Conservation (phyloP, 2,329 filamentous ascomycete genomes). For the Ophiocordyceps australis region DNA sequence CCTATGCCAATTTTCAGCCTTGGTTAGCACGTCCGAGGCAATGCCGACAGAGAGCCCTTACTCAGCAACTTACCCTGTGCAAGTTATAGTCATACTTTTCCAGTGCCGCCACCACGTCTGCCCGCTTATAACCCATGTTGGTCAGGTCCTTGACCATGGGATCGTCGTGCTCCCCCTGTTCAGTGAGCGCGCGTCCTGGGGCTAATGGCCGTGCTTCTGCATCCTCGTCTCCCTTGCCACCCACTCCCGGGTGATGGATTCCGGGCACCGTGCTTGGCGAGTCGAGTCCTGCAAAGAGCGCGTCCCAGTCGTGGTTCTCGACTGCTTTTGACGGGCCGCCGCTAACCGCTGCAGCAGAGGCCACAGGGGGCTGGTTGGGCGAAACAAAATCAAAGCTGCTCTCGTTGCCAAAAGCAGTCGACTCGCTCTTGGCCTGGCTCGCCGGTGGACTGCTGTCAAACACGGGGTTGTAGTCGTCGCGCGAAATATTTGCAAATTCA, state of each 20-base stretch:
- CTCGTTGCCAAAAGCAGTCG: conserved; percentile 31
- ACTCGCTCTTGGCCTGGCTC: conserved; percentile 34
- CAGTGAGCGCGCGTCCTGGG: conserved; percentile 48
- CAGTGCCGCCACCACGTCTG: conserved; percentile 58
- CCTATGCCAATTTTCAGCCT: conserved; percentile 18
- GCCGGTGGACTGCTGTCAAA: conserved; percentile 54
- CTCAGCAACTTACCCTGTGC: conserved; percentile 52
- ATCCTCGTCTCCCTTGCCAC: conserved; percentile 3
- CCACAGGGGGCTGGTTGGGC: conserved; percentile 12
- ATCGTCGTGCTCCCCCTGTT: conserved; percentile 70
- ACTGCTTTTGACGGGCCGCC: conserved; percentile 18
- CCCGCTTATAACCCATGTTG: conserved; percentile 69
- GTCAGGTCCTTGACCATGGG: conserved; percentile 80
- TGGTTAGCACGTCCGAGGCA: not conserved
- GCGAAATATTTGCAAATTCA: conserved; percentile 59
- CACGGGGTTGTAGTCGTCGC: conserved; percentile 64
- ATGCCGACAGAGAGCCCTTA: too few relatives aligned
- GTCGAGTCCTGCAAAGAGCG: conserved; percentile 73
- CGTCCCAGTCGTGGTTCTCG: conserved; percentile 75
- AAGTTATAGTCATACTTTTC: conserved; percentile 95
- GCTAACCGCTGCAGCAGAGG: conserved; percentile 19
- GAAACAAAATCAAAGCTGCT: conserved; percentile 42
- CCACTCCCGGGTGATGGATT: conserved; percentile 1
- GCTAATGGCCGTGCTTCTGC: conserved; percentile 9
- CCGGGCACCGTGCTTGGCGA: conserved; percentile 18